Evolutionary conservation across 139 green algal genomes (phyloP).

Genomic region (Desmodesmus armatus): DNA sequence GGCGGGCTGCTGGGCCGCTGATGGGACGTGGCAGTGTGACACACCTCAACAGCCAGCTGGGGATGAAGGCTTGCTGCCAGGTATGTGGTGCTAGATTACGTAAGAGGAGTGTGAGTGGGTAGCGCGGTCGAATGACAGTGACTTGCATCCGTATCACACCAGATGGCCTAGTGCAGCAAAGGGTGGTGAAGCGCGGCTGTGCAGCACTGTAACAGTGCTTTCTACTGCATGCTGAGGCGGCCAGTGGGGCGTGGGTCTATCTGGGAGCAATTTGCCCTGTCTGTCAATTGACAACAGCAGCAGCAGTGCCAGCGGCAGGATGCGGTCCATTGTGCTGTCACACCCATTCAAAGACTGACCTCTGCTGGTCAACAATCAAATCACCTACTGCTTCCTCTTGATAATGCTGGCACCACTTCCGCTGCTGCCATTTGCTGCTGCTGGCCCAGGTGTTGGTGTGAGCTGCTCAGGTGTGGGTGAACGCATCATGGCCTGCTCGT

Average conservation of each 20-base stretch:
- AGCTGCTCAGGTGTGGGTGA: constrained; percentile 84
- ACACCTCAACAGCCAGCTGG: neutral
- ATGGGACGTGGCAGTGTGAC: constrained; percentile 19
- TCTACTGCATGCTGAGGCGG: too few species aligned
- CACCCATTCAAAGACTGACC: neutral
- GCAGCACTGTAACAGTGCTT: too few species aligned
- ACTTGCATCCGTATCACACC: too few species aligned
- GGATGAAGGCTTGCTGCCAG: too few species aligned
- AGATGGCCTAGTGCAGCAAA: too few species aligned
- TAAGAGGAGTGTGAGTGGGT: too few species aligned
- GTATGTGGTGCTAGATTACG: too few species aligned
- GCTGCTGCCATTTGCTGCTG: neutral
- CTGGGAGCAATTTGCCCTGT: too few species aligned
- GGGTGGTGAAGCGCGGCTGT: too few species aligned
- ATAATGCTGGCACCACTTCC: neutral
- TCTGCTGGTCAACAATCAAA: neutral
- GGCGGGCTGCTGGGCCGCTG: constrained; percentile 82
- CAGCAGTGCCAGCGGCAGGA: neutral
- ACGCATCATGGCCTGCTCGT: constrained; percentile 67
- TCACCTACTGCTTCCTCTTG: too few species aligned
- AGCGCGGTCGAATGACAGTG: too few species aligned
- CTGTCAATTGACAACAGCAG: constrained; percentile 9
- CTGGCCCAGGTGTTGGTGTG: constrained; percentile 54
- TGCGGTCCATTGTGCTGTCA: neutral
- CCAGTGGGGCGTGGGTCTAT: too few species aligned